These are phyloP conservation scores for Wickerhamia fluorescens DNA, from an alignment of 805 yeast genomes.

Conservation along the genomic window DNA sequence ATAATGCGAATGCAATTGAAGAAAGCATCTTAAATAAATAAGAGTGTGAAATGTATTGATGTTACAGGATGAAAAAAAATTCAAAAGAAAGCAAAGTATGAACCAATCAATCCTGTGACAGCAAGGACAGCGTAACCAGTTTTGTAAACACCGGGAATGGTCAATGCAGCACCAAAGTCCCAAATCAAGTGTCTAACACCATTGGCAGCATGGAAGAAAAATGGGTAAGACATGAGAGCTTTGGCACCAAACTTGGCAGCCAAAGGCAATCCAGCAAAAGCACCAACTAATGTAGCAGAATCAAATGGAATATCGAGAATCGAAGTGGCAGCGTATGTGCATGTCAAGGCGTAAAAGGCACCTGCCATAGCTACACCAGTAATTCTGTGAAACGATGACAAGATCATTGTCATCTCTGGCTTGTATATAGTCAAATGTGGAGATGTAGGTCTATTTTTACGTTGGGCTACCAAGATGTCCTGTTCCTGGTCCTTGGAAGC, in stretches of 20 bases:
- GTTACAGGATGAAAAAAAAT: no score
- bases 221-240: conserved; percentile 69
- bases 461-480: conserved; percentile 67
- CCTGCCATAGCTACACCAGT: conserved; percentile 79
- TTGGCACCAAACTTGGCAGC: conserved; percentile 57
- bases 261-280: conserved; percentile 59
- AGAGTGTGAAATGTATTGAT: no score
- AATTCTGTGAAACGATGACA: conserved; percentile 81
- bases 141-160: conserved; percentile 81
- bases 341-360: conserved; percentile 71
- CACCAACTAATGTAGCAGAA: conserved; percentile 43
- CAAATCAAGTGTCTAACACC: conserved; percentile 92
- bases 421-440: conserved; percentile 88
- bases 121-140: conserved; percentile 86
- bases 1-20: no score
- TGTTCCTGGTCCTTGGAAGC: conserved; percentile 61
- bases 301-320: conserved; percentile 50
- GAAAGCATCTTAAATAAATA: no score
- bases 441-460: conserved; percentile 81
- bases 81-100: conserved; percentile 45
- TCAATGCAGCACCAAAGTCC: conserved; percentile 81
- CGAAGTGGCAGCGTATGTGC: conserved; percentile 66
- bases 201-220: conserved; percentile 78
- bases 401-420: conserved; percentile 79
- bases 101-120: conserved; percentile 49